Evolutionary conservation across 352 stramenopile genomes (phyloP).

Genomic region (Plasmopara muralis): DNA sequence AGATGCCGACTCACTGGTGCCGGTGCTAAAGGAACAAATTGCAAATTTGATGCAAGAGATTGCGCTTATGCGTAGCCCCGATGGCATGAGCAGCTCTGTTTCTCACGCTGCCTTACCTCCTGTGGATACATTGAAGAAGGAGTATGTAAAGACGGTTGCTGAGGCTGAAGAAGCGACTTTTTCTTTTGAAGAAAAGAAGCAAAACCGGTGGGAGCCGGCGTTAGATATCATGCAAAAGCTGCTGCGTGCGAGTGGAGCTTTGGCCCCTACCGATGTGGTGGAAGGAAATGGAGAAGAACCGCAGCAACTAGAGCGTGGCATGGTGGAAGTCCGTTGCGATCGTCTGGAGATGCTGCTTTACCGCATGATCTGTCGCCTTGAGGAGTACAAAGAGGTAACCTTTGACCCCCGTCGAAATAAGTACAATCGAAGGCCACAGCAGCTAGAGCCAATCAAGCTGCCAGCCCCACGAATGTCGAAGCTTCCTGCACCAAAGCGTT

Average conservation of each 20-base stretch:
- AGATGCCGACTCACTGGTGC: conserved; percentile 67
- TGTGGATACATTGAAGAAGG: conserved; percentile 18
- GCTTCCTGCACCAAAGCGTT: conserved; percentile 38
- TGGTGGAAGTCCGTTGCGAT: conserved; percentile 51
- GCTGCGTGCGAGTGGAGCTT: conserved; percentile 48
- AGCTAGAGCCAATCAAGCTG: conserved; percentile 27
- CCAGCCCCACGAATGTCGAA: conserved; percentile 38
- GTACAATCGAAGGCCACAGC: conserved; percentile 11
- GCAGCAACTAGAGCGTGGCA: conserved; percentile 26
- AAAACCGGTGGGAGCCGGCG: conserved; percentile 71
- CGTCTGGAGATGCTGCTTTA: conserved; percentile 79
- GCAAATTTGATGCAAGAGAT: conserved; percentile 64
- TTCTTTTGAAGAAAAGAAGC: conserved; percentile 30
- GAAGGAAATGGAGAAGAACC: conserved; percentile 25
- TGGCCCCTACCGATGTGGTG: conserved; percentile 30
- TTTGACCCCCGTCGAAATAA: conserved; percentile 41
- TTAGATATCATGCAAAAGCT: conserved; percentile 78
- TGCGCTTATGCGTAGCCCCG: conserved; percentile 20
- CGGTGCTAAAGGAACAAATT: conserved; percentile 70
- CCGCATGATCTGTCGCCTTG: conserved; percentile 79
- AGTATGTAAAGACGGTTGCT: conserved; percentile 19
- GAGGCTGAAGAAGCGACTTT: conserved; percentile 18
- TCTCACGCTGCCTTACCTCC: conserved; percentile 5
- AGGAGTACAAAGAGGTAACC: conserved; percentile 72
- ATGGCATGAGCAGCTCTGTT: conserved; percentile 4